Evolutionary conservation across 352 stramenopile species (phyloP), one percentile per base, ranked within the genome.

Genomic region (Sclerospora graminicola): DNA sequence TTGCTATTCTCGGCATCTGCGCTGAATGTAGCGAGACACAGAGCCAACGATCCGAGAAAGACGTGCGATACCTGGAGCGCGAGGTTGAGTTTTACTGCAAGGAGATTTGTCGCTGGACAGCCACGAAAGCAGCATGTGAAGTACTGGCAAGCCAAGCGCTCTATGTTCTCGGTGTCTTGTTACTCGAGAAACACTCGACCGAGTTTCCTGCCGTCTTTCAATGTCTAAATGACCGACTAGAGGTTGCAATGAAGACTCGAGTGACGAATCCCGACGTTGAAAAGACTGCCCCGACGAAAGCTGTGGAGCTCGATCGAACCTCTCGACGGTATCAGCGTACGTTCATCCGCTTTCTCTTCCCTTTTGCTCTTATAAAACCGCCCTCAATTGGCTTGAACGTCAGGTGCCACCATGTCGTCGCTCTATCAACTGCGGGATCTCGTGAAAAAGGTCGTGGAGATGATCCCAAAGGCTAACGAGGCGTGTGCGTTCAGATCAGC

Each of bases 51-150:
- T 28, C 26, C 2, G 38, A 40, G 9, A 60, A 60, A 30, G 41
- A 54, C 8, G 32, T 81, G 31, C 60, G 68, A 40, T 63, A 66
- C 26, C 52, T 87, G 41, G 75, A 82, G 30, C 67, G 76, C 9
- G 75, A 89, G 20, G 44, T 82, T 9, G 66, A 84, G 6, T 87
- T 83, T 57, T 91, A 84, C 39, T 80, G 65, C 48, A 87, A 84
- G 26, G 79, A 91, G 44, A 70, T 90, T 43, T 28, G 54, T 20
- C 61, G 58, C 2, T 41, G 72, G 34, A 59, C 54, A 11, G 51
- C 48, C 13, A 44, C 23, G 0, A 58, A 63, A 4, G 35, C 54
- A 11, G 48, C 54, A 30, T 52, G 51, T 41, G 45, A 60, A 24
- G 45, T 72, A 4, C 31, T 78, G 6, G 33, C 68, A 1, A 54